Conservation (phyloP, 441 rosid species). For the Croton setiger region DNA sequence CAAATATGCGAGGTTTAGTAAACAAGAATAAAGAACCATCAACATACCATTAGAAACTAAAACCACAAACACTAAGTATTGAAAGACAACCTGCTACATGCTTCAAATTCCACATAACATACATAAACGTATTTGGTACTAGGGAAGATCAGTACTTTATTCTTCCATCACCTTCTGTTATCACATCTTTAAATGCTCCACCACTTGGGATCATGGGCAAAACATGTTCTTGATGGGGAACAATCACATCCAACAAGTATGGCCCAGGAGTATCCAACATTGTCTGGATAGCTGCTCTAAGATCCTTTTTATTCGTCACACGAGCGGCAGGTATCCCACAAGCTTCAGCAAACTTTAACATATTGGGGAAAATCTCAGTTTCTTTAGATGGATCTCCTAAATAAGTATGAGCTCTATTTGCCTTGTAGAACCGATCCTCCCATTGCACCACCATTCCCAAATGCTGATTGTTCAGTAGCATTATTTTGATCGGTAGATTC, state of each 20-base stretch:
- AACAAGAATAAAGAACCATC: background rate
- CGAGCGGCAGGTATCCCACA: slow-evolving; percentile 88
- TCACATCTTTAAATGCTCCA: slow-evolving; percentile 78
- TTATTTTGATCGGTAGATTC: slow-evolving; percentile 76
- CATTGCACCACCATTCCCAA: slow-evolving; percentile 97
- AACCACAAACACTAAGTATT: background rate
- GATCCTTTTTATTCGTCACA: slow-evolving; percentile 56
- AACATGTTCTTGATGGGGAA: slow-evolving; percentile 97
- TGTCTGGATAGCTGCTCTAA: slow-evolving; percentile 68
- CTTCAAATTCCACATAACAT: slow-evolving; percentile 4
- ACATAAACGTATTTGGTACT: background rate
- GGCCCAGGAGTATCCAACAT: slow-evolving; percentile 96
- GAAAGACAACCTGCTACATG: background rate
- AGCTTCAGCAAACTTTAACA: slow-evolving; percentile 79
- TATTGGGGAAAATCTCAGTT: slow-evolving; percentile 75
- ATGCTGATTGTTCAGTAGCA: slow-evolving; percentile 86
- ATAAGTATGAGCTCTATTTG: slow-evolving; percentile 88
- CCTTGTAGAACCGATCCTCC: slow-evolving; percentile 94
- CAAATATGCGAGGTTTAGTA: background rate
- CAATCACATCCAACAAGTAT: slow-evolving; percentile 75
- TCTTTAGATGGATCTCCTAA: slow-evolving; percentile 71
- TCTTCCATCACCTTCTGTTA: slow-evolving; percentile 91
- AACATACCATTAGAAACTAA: background rate
- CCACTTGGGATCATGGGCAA: slow-evolving; percentile 96
- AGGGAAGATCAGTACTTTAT: slow-evolving; percentile 20